Evolutionary conservation across 352 stramenopile species (phyloP).

Genomic region (Phytophthora cryptogea): DNA sequence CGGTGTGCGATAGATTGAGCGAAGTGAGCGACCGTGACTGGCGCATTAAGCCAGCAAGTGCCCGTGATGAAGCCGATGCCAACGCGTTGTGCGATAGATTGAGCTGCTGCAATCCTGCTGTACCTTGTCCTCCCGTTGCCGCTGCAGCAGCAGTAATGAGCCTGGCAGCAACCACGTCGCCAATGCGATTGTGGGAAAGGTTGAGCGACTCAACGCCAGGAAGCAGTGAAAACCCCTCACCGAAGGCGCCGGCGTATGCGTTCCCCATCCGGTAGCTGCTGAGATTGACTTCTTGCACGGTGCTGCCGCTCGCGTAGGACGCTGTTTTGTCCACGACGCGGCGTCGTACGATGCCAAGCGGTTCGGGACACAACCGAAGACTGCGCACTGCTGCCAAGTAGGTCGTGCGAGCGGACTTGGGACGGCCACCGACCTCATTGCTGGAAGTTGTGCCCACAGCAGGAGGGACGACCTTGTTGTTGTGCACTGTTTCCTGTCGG

Average conservation of each 20-base stretch:
- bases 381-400: slow-evolving; percentile 66
- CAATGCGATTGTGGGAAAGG: slow-evolving; percentile 73
- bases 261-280: slow-evolving; percentile 77
- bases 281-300: slow-evolving; percentile 64
- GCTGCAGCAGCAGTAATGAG: slow-evolving; percentile 44
- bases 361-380: slow-evolving; percentile 64
- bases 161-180: slow-evolving; percentile 56
- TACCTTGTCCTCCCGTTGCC: slow-evolving; percentile 11
- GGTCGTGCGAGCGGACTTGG: slow-evolving; percentile 58
- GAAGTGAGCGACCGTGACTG: slow-evolving; percentile 56
- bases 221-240: slow-evolving; percentile 63
- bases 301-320: slow-evolving; percentile 45
- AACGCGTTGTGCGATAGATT: slow-evolving; percentile 73
- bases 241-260: slow-evolving; percentile 59
- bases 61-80: slow-evolving; percentile 38
- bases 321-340: slow-evolving; percentile 54
- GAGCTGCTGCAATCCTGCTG: slow-evolving; percentile 50
- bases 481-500: slow-evolving; percentile 59
- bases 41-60: slow-evolving; percentile 46
- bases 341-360: slow-evolving; percentile 66
- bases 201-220: slow-evolving; percentile 73
- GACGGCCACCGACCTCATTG: slow-evolving; percentile 20
- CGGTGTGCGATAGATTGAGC: slow-evolving; percentile 72
- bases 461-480: slow-evolving; percentile 40
- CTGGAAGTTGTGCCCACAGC: background rate